Conservation (phyloP, 495 filamentous ascomycete species). For the Aspergillus cristatus region DNA sequence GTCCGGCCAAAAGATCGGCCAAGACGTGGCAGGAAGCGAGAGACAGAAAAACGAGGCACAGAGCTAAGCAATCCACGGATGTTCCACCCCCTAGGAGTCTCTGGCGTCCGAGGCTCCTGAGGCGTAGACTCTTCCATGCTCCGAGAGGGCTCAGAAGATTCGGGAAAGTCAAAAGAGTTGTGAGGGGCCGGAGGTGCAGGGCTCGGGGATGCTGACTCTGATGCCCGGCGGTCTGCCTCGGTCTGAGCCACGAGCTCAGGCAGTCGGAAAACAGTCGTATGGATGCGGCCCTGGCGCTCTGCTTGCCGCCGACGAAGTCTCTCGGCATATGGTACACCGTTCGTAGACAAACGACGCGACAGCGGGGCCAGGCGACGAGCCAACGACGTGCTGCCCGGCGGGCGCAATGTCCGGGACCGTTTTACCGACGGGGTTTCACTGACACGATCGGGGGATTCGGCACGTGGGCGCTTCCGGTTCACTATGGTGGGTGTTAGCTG, state of each 20-base stretch:
- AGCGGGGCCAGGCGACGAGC: conserved; percentile 7
- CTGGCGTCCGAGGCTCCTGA: conserved; percentile 10
- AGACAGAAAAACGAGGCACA: conserved; percentile 17
- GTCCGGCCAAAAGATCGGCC: conserved; percentile 7
- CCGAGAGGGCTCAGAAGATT: conserved; percentile 1
- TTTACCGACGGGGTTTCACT: conserved; percentile 9
- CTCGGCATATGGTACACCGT: conserved; percentile 16
- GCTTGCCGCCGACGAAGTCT: conserved; percentile 21
- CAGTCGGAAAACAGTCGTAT: conserved; percentile 28
- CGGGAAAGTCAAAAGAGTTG: conserved; percentile 4
- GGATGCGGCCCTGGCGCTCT: conserved; percentile 21
- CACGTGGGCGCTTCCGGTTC: conserved; percentile 11
- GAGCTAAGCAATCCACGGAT: conserved; percentile 17
- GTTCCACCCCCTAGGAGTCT: conserved; percentile 16
- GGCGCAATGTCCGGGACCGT: conserved; percentile 15
- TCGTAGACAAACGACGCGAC: conserved; percentile 9
- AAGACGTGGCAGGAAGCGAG: conserved; percentile 12
- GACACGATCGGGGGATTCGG: conserved; percentile 2
- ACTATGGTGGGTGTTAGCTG: conserved; percentile 10
- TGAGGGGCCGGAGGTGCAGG: conserved; percentile 4
- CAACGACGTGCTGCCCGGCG: conserved; percentile 13
- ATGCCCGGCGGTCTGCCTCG: conserved; percentile 13
- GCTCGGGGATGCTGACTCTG: conserved; percentile 1
- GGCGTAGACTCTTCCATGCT: conserved; percentile 4
- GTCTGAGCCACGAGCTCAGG: conserved; percentile 23